A percentile compares a stretch with the other conserved stretches of the same genome.
Conservation (phyloP, 2,329 filamentous ascomycete species). For the Ophiostoma sp. region DNA sequence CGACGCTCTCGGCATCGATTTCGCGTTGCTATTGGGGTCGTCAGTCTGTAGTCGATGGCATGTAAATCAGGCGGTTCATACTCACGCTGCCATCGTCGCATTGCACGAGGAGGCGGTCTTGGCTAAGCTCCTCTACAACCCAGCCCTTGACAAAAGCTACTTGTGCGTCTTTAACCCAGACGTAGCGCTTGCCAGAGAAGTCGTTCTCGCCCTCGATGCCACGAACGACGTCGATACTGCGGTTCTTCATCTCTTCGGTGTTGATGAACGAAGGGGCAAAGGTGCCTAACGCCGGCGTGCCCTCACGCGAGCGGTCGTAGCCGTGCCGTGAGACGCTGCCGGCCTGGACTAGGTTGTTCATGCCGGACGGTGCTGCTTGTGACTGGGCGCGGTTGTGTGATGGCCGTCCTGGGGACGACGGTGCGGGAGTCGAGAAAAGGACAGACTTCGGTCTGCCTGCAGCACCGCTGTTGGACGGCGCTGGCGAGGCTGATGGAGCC, state of each 20-base stretch:
- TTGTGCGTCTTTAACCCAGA: conserved; percentile 87
- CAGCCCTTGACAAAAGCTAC: conserved; percentile 87
- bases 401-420: conserved; percentile 40
- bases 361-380: conserved; percentile 21
- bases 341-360: conserved; percentile 23
- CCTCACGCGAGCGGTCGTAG: conserved; percentile 58
- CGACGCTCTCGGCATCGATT: conserved; percentile 77
- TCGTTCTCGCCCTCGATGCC: conserved; percentile 96
- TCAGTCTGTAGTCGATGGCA: neutral
- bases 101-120: conserved; percentile 71
- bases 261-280: conserved; percentile 98
- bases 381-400: conserved; percentile 47
- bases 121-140: conserved; percentile 74
- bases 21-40: conserved; percentile 64
- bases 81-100: conserved; percentile 86
- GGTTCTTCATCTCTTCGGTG: conserved; percentile 63
- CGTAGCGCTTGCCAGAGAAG: conserved; percentile 97
- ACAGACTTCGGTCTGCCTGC: conserved; percentile 66
- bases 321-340: conserved; percentile 36
- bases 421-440: conserved; percentile 54
- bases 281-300: conserved; percentile 63
- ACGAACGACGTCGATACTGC: conserved; percentile 48
- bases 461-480: conserved; percentile 36
- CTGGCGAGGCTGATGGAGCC: conserved; percentile 61
- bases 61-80: neutral